phyloP scores from a whole-genome alignment of 2,329 filamentous ascomycete species.

The Cylindrodendrum hubeiense region DNA sequence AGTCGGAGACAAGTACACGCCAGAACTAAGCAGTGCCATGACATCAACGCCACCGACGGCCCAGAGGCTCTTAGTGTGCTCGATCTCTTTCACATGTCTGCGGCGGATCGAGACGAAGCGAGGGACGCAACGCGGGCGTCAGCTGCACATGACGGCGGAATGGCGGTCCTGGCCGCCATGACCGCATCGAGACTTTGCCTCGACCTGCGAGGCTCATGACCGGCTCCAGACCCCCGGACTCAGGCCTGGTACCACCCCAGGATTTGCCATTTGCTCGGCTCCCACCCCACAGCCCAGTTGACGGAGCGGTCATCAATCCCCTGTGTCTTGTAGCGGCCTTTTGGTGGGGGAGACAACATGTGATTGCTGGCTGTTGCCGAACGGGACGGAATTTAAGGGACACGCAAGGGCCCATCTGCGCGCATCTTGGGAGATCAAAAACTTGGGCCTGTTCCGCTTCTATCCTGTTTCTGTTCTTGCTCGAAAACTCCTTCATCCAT shows the following conservation, averaged over 20 bases:
- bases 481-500: background rate
- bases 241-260: background rate
- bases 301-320: no score
- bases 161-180: slow-evolving; percentile 8
- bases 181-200: slow-evolving; percentile 26
- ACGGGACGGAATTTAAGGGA: slow-evolving; percentile 33
- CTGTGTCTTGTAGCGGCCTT: background rate
- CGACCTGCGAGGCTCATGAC: slow-evolving; percentile 31
- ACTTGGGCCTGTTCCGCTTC: no score
- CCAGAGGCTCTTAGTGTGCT: background rate
- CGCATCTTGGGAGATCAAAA: slow-evolving; percentile 1
- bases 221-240: background rate
- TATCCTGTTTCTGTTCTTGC: background rate
- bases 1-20: no score
- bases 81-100: slow-evolving; percentile 3
- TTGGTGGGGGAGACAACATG: slow-evolving; percentile 34
- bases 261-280: background rate
- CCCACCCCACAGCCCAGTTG: background rate
- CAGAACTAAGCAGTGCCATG: slow-evolving; percentile 26
- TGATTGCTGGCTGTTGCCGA: slow-evolving; percentile 43
- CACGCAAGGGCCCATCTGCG: slow-evolving; percentile 11
- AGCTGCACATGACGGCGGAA: slow-evolving; percentile 1
- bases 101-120: background rate
- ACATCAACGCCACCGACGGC: slow-evolving; percentile 36
- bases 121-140: background rate